A percentile compares a stretch with the other conserved stretches of the same genome.
Conservation (phyloP, 257 asterid species). For the Rubia yunnanensis region DNA sequence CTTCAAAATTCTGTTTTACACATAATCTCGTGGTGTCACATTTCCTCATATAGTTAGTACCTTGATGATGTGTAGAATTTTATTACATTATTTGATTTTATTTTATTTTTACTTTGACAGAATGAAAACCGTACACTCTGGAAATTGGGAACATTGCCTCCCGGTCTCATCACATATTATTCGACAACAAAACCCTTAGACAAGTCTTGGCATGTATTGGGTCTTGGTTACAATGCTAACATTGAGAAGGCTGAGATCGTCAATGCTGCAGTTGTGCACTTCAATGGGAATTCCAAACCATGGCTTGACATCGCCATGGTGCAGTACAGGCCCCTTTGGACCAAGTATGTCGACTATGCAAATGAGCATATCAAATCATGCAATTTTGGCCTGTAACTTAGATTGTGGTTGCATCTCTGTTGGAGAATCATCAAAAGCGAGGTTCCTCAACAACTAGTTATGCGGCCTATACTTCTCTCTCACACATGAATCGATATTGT, state of each 20-base stretch:
- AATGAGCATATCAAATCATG: slow-evolving; percentile 70
- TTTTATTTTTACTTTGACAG: slow-evolving; percentile 19
- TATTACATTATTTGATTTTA: background rate
- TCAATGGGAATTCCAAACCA: slow-evolving; percentile 81
- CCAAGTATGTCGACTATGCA: slow-evolving; percentile 70
- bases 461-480: slow-evolving; percentile 21
- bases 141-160: slow-evolving; percentile 86
- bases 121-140: slow-evolving; percentile 64
- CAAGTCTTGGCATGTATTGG: slow-evolving; percentile 92
- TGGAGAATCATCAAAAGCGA: slow-evolving; percentile 24
- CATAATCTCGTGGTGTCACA: background rate
- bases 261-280: slow-evolving; percentile 85
- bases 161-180: slow-evolving; percentile 81
- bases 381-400: slow-evolving; percentile 60
- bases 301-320: slow-evolving; percentile 87
- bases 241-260: slow-evolving; percentile 76
- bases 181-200: slow-evolving; percentile 85
- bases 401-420: slow-evolving; percentile 18
- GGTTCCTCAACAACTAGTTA: slow-evolving; percentile 18
- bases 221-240: slow-evolving; percentile 85
- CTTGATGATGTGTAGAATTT: background rate
- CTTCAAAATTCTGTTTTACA: background rate
- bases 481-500: slow-evolving; percentile 32
- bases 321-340: slow-evolving; percentile 74
- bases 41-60: background rate